Evolutionary conservation across 352 stramenopile genomes (phyloP).

Genomic region (Plasmopara halstedii): DNA sequence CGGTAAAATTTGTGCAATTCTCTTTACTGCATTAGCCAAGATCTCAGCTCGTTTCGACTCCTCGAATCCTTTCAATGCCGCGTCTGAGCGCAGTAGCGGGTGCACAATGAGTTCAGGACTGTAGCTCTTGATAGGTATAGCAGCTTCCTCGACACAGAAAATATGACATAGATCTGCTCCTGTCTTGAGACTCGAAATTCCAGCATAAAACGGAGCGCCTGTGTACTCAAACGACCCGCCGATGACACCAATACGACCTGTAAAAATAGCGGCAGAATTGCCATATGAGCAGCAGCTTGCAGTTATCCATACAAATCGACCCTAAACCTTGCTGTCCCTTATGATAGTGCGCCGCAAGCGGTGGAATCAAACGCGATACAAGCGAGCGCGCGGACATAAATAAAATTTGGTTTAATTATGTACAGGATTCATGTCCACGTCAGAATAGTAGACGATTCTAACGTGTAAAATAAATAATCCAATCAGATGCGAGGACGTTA

Average conservation of each 20-base stretch:
- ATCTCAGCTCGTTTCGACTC: constrained; percentile 16
- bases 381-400: constrained; percentile 11
- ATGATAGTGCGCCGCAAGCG: constrained; percentile 49
- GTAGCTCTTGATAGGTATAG: constrained; percentile 97
- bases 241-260: constrained; percentile 88
- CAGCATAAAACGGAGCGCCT: constrained; percentile 95
- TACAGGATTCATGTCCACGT: constrained; percentile 3
- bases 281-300: background rate
- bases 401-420: constrained; percentile 1
- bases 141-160: constrained; percentile 91
- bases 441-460: constrained; percentile 1
- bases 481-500: constrained; percentile 3
- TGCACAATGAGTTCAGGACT: constrained; percentile 95
- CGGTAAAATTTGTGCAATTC: constrained; percentile 48
- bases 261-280: background rate
- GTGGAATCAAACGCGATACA: constrained; percentile 49
- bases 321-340: constrained; percentile 70
- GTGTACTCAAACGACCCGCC: constrained; percentile 97
- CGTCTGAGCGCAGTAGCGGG: constrained; percentile 60
- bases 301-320: background rate
- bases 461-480: constrained; percentile 11
- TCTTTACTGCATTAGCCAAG: constrained; percentile 31
- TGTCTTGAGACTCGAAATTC: constrained; percentile 88
- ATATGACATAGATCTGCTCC: constrained; percentile 94
- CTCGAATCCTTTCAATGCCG: constrained; percentile 8